These are phyloP conservation scores for Metschnikowia proteae DNA, from an alignment of 805 yeast genomes.

Conservation along the genomic window DNA sequence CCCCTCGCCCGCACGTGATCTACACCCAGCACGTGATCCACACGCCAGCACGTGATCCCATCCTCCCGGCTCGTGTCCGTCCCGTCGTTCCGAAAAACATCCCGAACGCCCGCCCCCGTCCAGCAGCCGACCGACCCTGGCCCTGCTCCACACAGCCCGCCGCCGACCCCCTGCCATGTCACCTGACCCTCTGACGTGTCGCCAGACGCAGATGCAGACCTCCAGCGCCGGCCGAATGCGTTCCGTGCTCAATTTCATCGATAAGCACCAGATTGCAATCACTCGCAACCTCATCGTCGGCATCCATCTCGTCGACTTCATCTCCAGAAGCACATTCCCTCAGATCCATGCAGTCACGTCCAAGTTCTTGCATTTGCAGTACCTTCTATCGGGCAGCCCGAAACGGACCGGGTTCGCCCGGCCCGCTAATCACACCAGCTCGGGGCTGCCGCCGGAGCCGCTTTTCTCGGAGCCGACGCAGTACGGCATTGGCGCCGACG, in stretches of 20 bases:
- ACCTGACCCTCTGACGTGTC: too few relatives aligned
- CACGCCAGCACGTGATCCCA: background rate
- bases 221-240: background rate
- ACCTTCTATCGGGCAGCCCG: slow-evolving; percentile 13
- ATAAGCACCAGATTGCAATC: slow-evolving; percentile 35
- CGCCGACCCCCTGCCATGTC: too few relatives aligned
- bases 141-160: too few relatives aligned
- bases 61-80: background rate
- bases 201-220: too few relatives aligned
- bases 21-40: background rate
- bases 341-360: slow-evolving; percentile 24
- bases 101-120: too few relatives aligned
- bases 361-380: slow-evolving; percentile 36
- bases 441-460: slow-evolving; percentile 1
- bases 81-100: too few relatives aligned
- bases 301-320: slow-evolving; percentile 26
- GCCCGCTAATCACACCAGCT: background rate
- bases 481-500: slow-evolving; percentile 58
- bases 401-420: background rate
- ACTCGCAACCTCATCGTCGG: slow-evolving; percentile 27
- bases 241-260: slow-evolving; percentile 20
- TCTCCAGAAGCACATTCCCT: slow-evolving; percentile 14
- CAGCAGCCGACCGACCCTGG: too few relatives aligned
- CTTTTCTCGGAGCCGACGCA: background rate
- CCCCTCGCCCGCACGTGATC: background rate